Conservation (phyloP, 1,284 basidiomycete genomes). For the Trametes polyzona region DNA sequence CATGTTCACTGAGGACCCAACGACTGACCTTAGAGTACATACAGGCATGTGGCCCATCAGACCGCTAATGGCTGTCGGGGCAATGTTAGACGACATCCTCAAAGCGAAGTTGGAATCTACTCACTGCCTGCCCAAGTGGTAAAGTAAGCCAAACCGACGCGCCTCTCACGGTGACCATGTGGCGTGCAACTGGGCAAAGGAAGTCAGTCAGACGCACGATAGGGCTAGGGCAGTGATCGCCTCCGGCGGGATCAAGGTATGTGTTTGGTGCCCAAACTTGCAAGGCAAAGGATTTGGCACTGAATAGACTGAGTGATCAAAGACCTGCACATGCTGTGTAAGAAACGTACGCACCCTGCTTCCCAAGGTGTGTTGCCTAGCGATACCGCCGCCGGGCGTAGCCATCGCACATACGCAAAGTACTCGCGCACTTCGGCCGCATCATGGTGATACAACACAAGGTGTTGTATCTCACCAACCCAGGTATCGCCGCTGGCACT, state of each 20-base stretch:
- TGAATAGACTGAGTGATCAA: background rate
- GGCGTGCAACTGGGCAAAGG: background rate
- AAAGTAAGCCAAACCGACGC: background rate
- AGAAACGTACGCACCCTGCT: background rate
- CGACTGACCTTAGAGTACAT: too few relatives aligned
- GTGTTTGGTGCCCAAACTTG: background rate
- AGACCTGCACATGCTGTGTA: background rate
- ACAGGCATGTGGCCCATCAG: too few relatives aligned
- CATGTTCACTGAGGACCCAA: too few relatives aligned
- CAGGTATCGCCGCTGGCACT: background rate
- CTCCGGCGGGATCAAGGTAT: background rate
- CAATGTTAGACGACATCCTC: too few relatives aligned
- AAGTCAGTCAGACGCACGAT: background rate
- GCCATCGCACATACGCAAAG: constrained; percentile 1
- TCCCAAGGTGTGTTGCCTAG: background rate
- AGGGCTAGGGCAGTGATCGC: background rate
- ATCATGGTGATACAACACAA: background rate
- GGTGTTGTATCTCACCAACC: background rate
- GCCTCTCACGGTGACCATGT: background rate
- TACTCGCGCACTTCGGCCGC: background rate
- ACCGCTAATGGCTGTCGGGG: too few relatives aligned
- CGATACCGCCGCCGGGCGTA: background rate
- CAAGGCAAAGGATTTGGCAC: background rate
- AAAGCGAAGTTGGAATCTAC: background rate
- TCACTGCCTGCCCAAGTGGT: background rate